Evolutionary conservation across 2,329 filamentous ascomycete genomes (phyloP), one percentile per base, ranked within the genome.

Genomic region (Fusarium pseudoanthophilum): DNA sequence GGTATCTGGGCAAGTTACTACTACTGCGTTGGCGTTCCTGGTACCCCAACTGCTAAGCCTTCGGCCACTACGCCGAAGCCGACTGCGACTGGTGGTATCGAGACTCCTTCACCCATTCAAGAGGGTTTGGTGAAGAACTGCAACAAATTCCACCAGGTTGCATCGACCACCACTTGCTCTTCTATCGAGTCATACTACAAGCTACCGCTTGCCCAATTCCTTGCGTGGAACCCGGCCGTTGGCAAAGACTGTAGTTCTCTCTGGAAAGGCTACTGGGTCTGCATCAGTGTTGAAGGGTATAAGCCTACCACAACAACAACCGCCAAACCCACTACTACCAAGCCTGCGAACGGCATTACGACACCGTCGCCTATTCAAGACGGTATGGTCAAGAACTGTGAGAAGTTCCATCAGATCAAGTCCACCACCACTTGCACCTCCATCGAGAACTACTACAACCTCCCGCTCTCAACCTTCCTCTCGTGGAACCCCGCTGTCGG

Each of bases 151-250:
- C 39, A 75, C 34, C 21, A 68, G 4, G 65, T 81, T 0, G 40
- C 69, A 14, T 48, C 21, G 0, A 77, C 73, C 3, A 77, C 79
- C 15, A 67, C 52, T 11, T 83, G 80, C 46, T 57, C 43, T 13
- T 61, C 52, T 0, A 80, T 83, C 32, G 73, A 75, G 15, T 42
- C 58, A 1, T 56, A 59, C 11, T 65, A 77, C 5, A 64, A 70
- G 2, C 45, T 60, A 1, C 57, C 57, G 0, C 14, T 60, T 0
- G 2, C 36, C 9, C 34, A 26, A 15, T 60, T 60, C 10, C 21
- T 39, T 5, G 14, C 43, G 0, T 60, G 36, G 57, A 60, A 60
- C 13, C 57, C 57, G 0, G 43, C 43, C 1, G 57, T 52, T 21
- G 43, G 43, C 0, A 20, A n/a, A 0, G 40, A 62, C 13, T 62